These are phyloP conservation scores for Nicotiana obtusifolia DNA, from an alignment of 257 asterid species.

Conservation along the genomic window DNA sequence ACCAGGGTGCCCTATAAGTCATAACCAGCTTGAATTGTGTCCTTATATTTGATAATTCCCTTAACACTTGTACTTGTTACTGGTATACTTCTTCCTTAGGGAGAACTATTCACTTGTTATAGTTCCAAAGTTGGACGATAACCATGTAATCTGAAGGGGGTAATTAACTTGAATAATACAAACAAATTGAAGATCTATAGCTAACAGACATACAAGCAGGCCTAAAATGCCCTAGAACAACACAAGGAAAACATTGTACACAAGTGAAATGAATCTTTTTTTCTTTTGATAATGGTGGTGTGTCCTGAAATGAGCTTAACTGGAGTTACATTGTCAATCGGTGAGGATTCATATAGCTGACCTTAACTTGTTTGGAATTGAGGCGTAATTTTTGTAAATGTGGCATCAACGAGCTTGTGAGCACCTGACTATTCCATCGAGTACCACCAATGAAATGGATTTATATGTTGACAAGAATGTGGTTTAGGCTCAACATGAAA, in stretches of 20 bases:
- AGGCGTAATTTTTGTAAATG: too few species aligned
- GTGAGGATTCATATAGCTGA: too few species aligned
- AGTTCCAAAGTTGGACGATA: neutral
- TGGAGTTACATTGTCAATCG: too few species aligned
- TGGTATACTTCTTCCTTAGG: neutral
- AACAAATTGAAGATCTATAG: neutral
- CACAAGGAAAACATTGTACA: neutral
- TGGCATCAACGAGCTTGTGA: too few species aligned
- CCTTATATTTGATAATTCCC: neutral
- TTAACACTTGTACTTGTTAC: neutral
- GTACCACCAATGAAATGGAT: neutral
- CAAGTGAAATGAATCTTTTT: neutral
- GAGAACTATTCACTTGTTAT: neutral
- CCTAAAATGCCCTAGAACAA: neutral
- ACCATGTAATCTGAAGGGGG: neutral
- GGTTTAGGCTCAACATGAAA: neutral
- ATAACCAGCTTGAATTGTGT: too few species aligned
- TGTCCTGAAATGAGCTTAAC: too few species aligned
- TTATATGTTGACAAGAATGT: neutral
- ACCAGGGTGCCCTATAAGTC: too few species aligned
- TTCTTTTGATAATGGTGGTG: too few species aligned
- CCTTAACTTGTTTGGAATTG: too few species aligned
- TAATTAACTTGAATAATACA: neutral
- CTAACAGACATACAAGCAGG: neutral
- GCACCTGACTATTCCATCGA: too few species aligned